Evolutionary conservation across 2,329 filamentous ascomycete genomes (phyloP), one percentile per base, ranked within the genome.

Genomic region (Fusarium oxysporum): DNA sequence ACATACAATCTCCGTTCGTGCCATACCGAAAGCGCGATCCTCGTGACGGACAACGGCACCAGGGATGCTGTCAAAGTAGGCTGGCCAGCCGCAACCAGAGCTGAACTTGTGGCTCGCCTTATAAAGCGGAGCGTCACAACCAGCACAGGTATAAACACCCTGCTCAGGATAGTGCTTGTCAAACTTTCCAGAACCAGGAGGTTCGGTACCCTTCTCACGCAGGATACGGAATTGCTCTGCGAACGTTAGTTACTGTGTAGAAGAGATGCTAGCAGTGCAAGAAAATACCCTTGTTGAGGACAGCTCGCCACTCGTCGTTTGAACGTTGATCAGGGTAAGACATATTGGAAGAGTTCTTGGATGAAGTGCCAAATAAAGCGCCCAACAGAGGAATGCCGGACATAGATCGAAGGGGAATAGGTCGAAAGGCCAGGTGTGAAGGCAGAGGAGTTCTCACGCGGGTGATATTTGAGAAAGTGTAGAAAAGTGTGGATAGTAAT

Each of bases 51-150:
- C 93, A 17, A 99, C 94, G 2, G 96, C 96, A 5, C 95, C 95
- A 0, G 96, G 96, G 57, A 99, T 90, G 74, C 92, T 96, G 83
- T 99, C 96, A 81, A 96, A 99, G 84, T 98, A 99, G 17, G 96
- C 96, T 1, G 96, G 96, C 96, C 96, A 99, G 69, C 96, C 96
- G 83, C 96, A 99, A 45, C 95, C 94, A 23, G 93, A 97, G 82
- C 93, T 93, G 88, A 99, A 99, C 83, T 99, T 99, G 84, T 97
- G 95, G 71, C 88, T 88, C 33, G 96, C 95, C 82, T 92, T 96
- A 89, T 99, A 99, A 23, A 99, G 90, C 9, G 96, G 95, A 12
- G 95, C 89, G 33, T 91, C 83, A 86, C 96, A 99, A 58, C 90
- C 96, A 23, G 93, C 93, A 83, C 96, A 99, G 50, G 88, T 91